Percentiles rank a stretch among this genome's conserved stretches.
Conservation (phyloP, 2,329 filamentous ascomycete species). For the Teratosphaeriaceae sp. region DNA sequence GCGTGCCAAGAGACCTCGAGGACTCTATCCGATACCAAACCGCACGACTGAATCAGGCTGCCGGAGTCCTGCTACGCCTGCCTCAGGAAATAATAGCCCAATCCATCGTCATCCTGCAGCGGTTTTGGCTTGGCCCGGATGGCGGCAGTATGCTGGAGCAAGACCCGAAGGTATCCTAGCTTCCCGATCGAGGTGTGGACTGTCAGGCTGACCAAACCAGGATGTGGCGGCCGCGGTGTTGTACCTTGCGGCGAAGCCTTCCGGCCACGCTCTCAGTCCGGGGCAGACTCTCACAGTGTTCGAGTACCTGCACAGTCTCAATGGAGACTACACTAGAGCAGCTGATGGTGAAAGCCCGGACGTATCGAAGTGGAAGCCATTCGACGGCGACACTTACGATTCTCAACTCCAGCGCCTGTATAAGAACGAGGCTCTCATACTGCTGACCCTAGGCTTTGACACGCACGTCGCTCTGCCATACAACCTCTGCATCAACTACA, state of each 20-base stretch:
- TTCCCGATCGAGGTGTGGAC: no score
- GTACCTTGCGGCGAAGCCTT: slow-evolving; percentile 78
- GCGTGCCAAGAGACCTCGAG: slow-evolving; percentile 61
- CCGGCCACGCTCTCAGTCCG: slow-evolving; percentile 66
- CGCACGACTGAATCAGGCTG: slow-evolving; percentile 68
- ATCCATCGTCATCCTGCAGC: slow-evolving; percentile 72
- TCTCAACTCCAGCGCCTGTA: slow-evolving; percentile 59
- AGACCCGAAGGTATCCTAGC: slow-evolving; percentile 50
- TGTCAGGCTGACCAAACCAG: slow-evolving; percentile 38
- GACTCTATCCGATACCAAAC: slow-evolving; percentile 65
- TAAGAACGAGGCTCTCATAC: slow-evolving; percentile 67
- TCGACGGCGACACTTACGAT: slow-evolving; percentile 67
- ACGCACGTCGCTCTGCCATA: slow-evolving; percentile 82
- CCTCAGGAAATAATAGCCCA: slow-evolving; percentile 82
- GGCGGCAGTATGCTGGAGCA: slow-evolving; percentile 44
- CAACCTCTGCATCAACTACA: slow-evolving; percentile 79
- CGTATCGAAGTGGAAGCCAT: slow-evolving; percentile 48
- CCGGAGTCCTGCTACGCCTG: slow-evolving; percentile 72
- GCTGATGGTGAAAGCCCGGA: slow-evolving; percentile 12
- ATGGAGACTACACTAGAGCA: slow-evolving; percentile 45
- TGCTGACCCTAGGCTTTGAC: slow-evolving; percentile 72
- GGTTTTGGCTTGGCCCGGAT: slow-evolving; percentile 66
- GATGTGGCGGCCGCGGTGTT: slow-evolving; percentile 75
- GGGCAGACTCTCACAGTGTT: slow-evolving; percentile 82
- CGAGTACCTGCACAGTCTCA: slow-evolving; percentile 64